A percentile compares a stretch with the other conserved stretches of the same genome.
These are phyloP conservation scores for Geum urbanum DNA, from an alignment of 306 rosid genomes.

Conservation along the genomic window DNA sequence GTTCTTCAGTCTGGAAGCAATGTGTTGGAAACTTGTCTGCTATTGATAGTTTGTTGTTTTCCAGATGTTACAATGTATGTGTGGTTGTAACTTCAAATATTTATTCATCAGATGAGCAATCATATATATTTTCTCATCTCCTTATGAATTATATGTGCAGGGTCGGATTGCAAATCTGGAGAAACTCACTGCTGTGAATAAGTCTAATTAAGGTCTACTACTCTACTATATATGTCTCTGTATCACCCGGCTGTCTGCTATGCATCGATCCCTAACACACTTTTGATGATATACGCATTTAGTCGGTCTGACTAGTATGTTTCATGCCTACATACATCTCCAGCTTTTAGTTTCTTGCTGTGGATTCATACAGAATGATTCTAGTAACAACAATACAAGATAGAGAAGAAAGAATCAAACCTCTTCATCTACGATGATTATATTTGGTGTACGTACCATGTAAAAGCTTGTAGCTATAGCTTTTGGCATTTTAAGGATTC, in stretches of 20 bases:
- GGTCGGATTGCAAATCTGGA: slow-evolving; percentile 59
- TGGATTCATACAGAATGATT: no score
- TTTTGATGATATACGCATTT: slow-evolving; percentile 5
- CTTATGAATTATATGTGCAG: slow-evolving; percentile 29
- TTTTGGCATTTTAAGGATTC: no score
- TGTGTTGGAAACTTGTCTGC: neutral
- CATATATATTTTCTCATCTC: slow-evolving; percentile 4
- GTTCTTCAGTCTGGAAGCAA: no score
- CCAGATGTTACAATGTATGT: neutral
- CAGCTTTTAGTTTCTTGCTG: no score
- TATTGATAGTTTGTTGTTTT: neutral
- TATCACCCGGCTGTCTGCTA: neutral
- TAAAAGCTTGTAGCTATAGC: no score
- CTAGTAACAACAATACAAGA: no score
- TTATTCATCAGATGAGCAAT: neutral
- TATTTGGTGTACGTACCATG: no score
- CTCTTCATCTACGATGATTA: accelerated
- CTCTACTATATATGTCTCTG: no score
- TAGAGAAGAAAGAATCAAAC: no score
- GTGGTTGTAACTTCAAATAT: neutral
- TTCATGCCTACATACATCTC: no score
- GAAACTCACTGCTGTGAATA: slow-evolving; percentile 39
- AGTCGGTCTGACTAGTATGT: neutral
- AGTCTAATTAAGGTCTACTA: slow-evolving; percentile 29
- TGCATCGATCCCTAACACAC: neutral